A percentile compares a stretch with the other conserved stretches of the same genome.
Conservation (phyloP, 345 rosid genomes). For the Salix brachista region DNA sequence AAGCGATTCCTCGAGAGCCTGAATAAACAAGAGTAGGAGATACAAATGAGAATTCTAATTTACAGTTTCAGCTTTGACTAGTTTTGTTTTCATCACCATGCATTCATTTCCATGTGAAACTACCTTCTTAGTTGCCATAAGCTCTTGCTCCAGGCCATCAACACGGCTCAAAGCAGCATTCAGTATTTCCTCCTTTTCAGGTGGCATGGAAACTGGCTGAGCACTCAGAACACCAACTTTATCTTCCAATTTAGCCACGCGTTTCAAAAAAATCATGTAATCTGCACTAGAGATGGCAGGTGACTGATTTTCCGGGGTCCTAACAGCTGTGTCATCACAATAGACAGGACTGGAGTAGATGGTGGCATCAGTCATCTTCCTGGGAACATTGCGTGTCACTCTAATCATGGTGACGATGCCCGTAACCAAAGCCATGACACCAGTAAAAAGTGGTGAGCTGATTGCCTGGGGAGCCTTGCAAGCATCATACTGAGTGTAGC, state of each 20-base stretch:
- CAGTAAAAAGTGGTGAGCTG: constrained; percentile 61
- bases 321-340: constrained; percentile 33
- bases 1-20: constrained; percentile 82
- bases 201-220: constrained; percentile 55
- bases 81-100: not conserved
- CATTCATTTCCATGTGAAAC: not conserved
- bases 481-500: constrained; percentile 27
- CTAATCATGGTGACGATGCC: constrained; percentile 74
- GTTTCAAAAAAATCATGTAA: constrained; percentile 55
- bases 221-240: constrained; percentile 46
- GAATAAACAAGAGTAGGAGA: constrained; percentile 10
- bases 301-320: constrained; percentile 23
- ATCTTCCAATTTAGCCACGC: constrained; percentile 82
- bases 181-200: constrained; percentile 79
- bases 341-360: constrained; percentile 49
- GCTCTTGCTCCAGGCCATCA: constrained; percentile 74
- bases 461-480: constrained; percentile 40
- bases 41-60: not conserved
- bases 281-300: constrained; percentile 46
- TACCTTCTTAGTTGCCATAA: constrained; percentile 76
- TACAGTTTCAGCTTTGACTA: not conserved
- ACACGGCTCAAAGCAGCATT: constrained; percentile 64
- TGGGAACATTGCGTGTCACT: constrained; percentile 75
- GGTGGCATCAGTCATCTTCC: constrained; percentile 52
- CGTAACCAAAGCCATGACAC: constrained; percentile 80